Conservation (phyloP, 2,329 filamentous ascomycete species). For the Pochonia chlamydosporia region DNA sequence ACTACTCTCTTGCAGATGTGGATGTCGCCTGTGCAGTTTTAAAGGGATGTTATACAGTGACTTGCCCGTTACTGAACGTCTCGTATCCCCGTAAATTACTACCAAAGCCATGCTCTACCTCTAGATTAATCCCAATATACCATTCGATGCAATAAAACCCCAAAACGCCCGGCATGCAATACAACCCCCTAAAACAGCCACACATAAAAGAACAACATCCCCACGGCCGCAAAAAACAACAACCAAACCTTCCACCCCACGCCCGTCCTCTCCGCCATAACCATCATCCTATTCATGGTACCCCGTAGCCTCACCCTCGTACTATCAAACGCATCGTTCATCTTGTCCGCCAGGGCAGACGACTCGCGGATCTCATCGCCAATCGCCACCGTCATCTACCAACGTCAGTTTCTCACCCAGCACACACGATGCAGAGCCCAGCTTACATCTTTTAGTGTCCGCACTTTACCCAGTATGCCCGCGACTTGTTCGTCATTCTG, state of each 20-base stretch:
- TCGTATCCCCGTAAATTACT: no score
- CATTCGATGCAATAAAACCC: not conserved
- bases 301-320: conserved; percentile 75
- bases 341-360: conserved; percentile 81
- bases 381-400: conserved; percentile 81
- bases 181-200: conserved; percentile 63
- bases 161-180: not conserved
- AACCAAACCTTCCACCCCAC: conserved; percentile 95
- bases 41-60: no score
- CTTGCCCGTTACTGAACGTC: no score
- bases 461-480: conserved; percentile 86
- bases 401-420: not conserved
- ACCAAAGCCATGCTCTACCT: no score
- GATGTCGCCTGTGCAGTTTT: no score
- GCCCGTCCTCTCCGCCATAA: conserved; percentile 93
- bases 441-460: conserved; percentile 80
- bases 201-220: conserved; percentile 82
- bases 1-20: no score
- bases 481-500: conserved; percentile 90
- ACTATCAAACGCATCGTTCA: conserved; percentile 91
- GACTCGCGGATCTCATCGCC: conserved; percentile 93
- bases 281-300: conserved; percentile 94
- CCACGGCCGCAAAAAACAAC: conserved; percentile 77
- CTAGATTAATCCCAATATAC: no score
- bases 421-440: not conserved